These are phyloP conservation scores for Brassica rapa DNA, from an alignment of 345 rosid genomes.

Conservation along the genomic window DNA sequence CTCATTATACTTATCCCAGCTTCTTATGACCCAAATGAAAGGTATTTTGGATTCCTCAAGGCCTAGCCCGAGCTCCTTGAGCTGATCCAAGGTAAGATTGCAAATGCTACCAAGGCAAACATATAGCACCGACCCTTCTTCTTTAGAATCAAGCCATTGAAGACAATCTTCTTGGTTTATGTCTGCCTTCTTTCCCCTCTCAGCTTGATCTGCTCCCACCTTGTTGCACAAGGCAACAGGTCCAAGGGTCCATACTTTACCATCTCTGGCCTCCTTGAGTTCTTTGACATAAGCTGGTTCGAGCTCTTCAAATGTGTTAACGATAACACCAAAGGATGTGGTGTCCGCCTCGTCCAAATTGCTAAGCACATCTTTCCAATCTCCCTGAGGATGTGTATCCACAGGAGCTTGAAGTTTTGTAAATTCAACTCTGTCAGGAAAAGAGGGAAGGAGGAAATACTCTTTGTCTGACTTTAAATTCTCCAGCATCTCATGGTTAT, in stretches of 20 bases:
- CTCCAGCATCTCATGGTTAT: constrained; percentile 19
- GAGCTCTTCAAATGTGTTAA: neutral
- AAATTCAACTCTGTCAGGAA: constrained; percentile 46
- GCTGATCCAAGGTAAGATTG: neutral
- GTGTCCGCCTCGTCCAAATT: neutral
- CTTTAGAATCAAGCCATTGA: neutral
- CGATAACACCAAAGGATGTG: neutral
- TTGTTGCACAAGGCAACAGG: constrained; percentile 7
- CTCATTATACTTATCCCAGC: neutral
- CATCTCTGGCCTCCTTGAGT: neutral
- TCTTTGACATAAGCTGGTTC: constrained; percentile 7
- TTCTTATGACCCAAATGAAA: neutral
- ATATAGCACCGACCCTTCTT: neutral
- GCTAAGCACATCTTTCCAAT: neutral
- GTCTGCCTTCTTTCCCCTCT: neutral
- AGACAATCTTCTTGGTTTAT: neutral
- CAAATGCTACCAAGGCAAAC: neutral
- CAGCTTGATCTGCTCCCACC: neutral
- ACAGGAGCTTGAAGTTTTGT: constrained; percentile 21
- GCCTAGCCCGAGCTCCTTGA: neutral
- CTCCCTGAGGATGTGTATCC: constrained; percentile 13
- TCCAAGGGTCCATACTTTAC: constrained; percentile 7
- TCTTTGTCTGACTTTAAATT: constrained; percentile 15
- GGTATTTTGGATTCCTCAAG: neutral
- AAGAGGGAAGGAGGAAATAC: constrained; percentile 31